These are phyloP conservation scores for Penicillium crustosum DNA, from an alignment of 2,329 filamentous ascomycete genomes.

Conservation along the genomic window DNA sequence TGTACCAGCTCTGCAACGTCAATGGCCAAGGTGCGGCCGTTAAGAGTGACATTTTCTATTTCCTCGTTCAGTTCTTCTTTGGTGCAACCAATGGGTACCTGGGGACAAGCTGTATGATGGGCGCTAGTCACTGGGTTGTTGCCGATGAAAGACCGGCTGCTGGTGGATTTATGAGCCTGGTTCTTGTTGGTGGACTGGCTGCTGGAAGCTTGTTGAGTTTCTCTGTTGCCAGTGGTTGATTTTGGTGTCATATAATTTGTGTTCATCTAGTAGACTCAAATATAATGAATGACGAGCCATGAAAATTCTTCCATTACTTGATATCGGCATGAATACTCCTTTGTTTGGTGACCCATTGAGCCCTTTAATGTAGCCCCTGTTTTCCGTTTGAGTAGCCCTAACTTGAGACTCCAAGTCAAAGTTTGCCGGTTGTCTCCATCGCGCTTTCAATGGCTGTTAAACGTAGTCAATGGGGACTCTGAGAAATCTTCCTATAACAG, in stretches of 20 bases:
- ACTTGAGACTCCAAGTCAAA: not conserved
- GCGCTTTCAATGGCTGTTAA: not conserved
- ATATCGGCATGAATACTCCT: not conserved
- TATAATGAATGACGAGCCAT: constrained; percentile 2
- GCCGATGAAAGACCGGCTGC: constrained; percentile 81
- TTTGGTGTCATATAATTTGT: not conserved
- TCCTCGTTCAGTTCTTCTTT: constrained; percentile 80
- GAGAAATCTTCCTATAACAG: not conserved
- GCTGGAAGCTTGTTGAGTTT: constrained; percentile 90
- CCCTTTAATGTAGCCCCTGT: not conserved
- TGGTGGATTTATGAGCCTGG: constrained; percentile 90
- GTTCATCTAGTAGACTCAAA: not conserved
- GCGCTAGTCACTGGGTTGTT: constrained; percentile 75
- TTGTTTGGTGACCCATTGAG: not conserved
- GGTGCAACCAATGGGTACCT: constrained; percentile 86
- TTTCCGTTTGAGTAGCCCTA: constrained; percentile 7
- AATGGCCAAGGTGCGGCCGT: constrained; percentile 71
- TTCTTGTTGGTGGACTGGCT: constrained; percentile 79
- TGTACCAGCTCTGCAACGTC: constrained; percentile 90
- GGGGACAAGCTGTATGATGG: constrained; percentile 88
- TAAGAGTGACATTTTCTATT: constrained; percentile 81
- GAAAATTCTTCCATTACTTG: not conserved
- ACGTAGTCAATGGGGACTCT: not conserved
- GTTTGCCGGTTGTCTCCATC: constrained; percentile 3
- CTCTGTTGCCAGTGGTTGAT: constrained; percentile 53